Conservation (phyloP, 257 asterid species). For the Rubia yunnanensis region DNA sequence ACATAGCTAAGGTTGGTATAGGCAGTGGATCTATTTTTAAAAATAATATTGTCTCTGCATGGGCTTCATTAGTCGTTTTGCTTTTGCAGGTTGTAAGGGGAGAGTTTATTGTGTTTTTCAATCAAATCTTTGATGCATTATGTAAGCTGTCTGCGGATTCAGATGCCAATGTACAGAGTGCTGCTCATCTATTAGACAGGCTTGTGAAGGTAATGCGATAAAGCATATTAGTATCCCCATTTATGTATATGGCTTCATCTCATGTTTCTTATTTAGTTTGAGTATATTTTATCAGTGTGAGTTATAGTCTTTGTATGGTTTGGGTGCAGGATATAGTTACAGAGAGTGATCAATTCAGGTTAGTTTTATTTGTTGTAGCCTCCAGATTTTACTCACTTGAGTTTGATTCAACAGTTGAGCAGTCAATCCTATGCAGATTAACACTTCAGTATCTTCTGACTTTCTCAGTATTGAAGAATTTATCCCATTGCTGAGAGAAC, state of each 20-base stretch:
- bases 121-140: constrained; percentile 86
- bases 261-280: neutral
- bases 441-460: constrained; percentile 9
- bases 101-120: constrained; percentile 94
- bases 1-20: constrained; percentile 85
- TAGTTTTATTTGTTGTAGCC: constrained; percentile 17
- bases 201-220: constrained; percentile 69
- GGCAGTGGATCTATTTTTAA: neutral
- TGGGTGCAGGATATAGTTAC: constrained; percentile 91
- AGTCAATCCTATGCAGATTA: neutral
- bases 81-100: constrained; percentile 93
- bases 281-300: neutral
- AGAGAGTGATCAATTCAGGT: constrained; percentile 99
- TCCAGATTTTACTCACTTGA: constrained; percentile 8
- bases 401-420: constrained; percentile 3
- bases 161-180: constrained; percentile 98
- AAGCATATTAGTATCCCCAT: constrained; percentile 3
- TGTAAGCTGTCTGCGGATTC: constrained; percentile 99
- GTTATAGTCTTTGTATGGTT: constrained; percentile 7
- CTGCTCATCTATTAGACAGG: constrained; percentile 98
- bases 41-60: constrained; percentile 6
- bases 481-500: constrained; percentile 89
- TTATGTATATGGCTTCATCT: neutral
- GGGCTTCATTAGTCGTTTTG: constrained; percentile 16
- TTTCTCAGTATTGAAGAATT: constrained; percentile 89